These are phyloP conservation scores for Cylindrodendrum hubeiense DNA, from an alignment of 2,329 filamentous ascomycete species.

Conservation along the genomic window DNA sequence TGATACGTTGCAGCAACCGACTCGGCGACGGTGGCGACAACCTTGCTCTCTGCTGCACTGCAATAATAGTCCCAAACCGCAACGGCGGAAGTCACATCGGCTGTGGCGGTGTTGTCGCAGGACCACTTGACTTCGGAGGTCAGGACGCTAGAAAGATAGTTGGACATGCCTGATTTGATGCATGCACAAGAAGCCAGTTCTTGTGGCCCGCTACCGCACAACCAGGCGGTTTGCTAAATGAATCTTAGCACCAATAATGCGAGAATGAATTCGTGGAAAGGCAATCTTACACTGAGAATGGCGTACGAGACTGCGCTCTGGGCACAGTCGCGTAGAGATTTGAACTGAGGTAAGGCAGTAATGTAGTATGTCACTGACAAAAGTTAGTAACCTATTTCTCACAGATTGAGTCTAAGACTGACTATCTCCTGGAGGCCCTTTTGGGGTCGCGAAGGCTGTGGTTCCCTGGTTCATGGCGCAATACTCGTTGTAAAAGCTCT, in stretches of 20 bases:
- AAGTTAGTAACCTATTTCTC: slow-evolving; percentile 5
- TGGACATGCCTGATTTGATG: slow-evolving; percentile 61
- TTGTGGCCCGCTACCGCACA: slow-evolving; percentile 60
- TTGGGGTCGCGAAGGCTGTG: slow-evolving; percentile 59
- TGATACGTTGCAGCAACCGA: slow-evolving; percentile 44
- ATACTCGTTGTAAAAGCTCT: slow-evolving; percentile 64
- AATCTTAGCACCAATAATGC: slow-evolving; percentile 17
- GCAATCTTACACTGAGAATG: slow-evolving; percentile 53
- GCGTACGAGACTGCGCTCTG: slow-evolving; percentile 57
- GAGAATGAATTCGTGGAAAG: accelerated
- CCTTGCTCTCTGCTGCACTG: slow-evolving; percentile 59
- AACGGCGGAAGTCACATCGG: slow-evolving; percentile 61
- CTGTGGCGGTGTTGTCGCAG: slow-evolving; percentile 59
- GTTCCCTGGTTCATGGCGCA: slow-evolving; percentile 64
- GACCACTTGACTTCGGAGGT: slow-evolving; percentile 57
- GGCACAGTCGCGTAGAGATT: slow-evolving; percentile 59
- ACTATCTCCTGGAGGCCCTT: slow-evolving; percentile 65
- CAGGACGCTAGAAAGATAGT: slow-evolving; percentile 57
- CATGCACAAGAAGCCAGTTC: slow-evolving; percentile 66
- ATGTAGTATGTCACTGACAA: slow-evolving; percentile 65
- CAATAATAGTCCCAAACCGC: slow-evolving; percentile 62
- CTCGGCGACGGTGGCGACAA: slow-evolving; percentile 56
- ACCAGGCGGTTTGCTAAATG: slow-evolving; percentile 46
- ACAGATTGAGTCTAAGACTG: slow-evolving; percentile 37
- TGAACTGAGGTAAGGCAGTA: slow-evolving; percentile 62